A percentile compares a stretch with the other conserved stretches of the same genome.
These are phyloP conservation scores for Yarrowia sp. DNA, from an alignment of 805 yeast genomes.

Conservation along the genomic window DNA sequence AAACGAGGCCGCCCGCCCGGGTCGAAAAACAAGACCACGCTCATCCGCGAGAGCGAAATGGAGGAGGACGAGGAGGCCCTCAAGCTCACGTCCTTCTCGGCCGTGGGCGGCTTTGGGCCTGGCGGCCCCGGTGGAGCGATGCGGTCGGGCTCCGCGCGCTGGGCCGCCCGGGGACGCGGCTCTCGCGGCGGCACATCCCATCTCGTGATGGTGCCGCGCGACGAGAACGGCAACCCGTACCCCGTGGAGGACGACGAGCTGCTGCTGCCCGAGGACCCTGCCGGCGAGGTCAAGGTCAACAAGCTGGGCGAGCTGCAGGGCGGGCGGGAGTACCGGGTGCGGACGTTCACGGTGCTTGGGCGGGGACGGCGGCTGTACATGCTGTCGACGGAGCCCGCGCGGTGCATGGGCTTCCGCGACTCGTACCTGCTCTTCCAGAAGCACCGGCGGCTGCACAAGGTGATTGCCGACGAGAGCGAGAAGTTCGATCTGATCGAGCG, in stretches of 20 bases:
- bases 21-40: slow-evolving; percentile 34
- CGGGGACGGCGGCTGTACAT: slow-evolving; percentile 74
- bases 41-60: slow-evolving; percentile 30
- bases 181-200: slow-evolving; percentile 28
- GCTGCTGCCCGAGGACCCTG: slow-evolving; percentile 68
- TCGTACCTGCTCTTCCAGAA: slow-evolving; percentile 86
- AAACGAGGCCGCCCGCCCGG: slow-evolving; percentile 42
- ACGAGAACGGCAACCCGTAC: slow-evolving; percentile 67
- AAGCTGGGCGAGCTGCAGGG: slow-evolving; percentile 64
- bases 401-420: slow-evolving; percentile 91
- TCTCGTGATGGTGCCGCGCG: slow-evolving; percentile 46
- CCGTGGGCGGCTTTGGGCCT: slow-evolving; percentile 28
- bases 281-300: slow-evolving; percentile 74
- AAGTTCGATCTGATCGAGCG: slow-evolving; percentile 79
- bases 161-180: slow-evolving; percentile 31
- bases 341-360: slow-evolving; percentile 46
- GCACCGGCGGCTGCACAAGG: slow-evolving; percentile 71
- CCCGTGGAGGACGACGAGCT: slow-evolving; percentile 73
- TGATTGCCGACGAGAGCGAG: slow-evolving; percentile 70
- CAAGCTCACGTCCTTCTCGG: slow-evolving; percentile 30
- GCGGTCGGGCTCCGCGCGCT: slow-evolving; percentile 30
- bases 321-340: slow-evolving; percentile 65
- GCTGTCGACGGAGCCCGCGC: slow-evolving; percentile 95
- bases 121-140: slow-evolving; percentile 29
- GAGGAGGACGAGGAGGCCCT: slow-evolving; percentile 30